phyloP scores from a whole-genome alignment of 116 monocot genomes.

The Dioscorea cayenensis region DNA sequence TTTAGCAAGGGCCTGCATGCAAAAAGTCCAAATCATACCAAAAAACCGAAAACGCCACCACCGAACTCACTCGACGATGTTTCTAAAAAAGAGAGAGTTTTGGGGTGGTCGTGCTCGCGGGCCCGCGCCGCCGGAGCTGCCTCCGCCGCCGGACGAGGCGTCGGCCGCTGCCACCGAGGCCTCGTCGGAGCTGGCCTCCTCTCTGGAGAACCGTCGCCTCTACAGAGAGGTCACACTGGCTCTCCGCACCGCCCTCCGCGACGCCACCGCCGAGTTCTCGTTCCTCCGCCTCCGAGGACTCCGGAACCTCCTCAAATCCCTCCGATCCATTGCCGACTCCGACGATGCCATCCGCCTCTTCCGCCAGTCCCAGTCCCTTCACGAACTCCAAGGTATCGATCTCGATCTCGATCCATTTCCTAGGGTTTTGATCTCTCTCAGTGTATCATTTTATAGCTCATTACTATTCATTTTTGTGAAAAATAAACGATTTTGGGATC shows the following conservation, averaged over 20 bases:
- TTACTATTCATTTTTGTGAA: too few relatives aligned
- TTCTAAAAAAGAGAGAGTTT: not conserved
- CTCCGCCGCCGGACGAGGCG: not conserved
- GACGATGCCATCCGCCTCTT: constrained; percentile 63
- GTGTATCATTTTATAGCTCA: not conserved
- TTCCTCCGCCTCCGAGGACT: constrained; percentile 76
- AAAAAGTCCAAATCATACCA: too few relatives aligned
- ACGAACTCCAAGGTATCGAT: constrained; percentile 70
- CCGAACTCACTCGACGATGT: not conserved
- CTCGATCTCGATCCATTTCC: not conserved
- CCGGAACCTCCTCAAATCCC: constrained; percentile 63
- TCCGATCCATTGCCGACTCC: constrained; percentile 47
- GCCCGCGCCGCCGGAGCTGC: not conserved
- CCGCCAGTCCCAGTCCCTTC: constrained; percentile 57
- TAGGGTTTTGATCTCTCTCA: not conserved
- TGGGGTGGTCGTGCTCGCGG: not conserved
- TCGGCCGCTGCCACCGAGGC: constrained; percentile 15
- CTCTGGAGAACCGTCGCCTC: constrained; percentile 46
- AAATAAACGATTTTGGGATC: not conserved
- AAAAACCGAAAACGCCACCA: too few relatives aligned
- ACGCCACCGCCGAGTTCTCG: constrained; percentile 81
- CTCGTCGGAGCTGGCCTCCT: constrained; percentile 47
- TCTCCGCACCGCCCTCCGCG: constrained; percentile 78
- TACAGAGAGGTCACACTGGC: constrained; percentile 83
- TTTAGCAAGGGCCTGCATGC: too few relatives aligned